Conservation (phyloP, 2,329 filamentous ascomycete species). For the Xylariaceae sp. region DNA sequence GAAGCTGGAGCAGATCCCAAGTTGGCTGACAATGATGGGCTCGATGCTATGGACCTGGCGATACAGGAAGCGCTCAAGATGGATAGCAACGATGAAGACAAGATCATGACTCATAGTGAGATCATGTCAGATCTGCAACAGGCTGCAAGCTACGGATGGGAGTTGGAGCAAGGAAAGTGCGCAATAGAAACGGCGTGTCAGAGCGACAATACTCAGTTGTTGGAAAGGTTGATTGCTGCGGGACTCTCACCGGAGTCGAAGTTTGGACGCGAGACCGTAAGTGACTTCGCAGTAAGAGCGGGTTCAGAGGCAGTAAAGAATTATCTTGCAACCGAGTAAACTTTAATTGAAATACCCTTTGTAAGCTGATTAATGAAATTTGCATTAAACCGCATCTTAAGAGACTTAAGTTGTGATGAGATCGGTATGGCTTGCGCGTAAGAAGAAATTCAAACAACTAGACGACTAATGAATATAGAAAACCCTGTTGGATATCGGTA, state of each 20-base stretch:
- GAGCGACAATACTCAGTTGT: neutral
- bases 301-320: no score
- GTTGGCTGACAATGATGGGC: neutral
- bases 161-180: neutral
- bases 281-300: no score
- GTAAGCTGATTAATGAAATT: no score
- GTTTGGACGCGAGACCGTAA: no score
- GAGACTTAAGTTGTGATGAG: no score
- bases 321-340: no score
- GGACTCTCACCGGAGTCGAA: neutral
- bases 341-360: no score
- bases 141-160: neutral
- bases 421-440: no score
- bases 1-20: constrained; percentile 1
- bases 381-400: no score
- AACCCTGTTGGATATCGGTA: no score
- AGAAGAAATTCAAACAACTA: no score
- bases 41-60: constrained; percentile 5
- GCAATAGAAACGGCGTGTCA: constrained; percentile 1
- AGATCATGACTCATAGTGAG: constrained; percentile 10
- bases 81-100: neutral
- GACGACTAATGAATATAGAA: no score
- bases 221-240: neutral
- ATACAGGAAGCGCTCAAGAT: constrained; percentile 3
- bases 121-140: constrained; percentile 7